phyloP scores from a whole-genome alignment of 768 basidiomycete species.

The Trametes maxima region DNA sequence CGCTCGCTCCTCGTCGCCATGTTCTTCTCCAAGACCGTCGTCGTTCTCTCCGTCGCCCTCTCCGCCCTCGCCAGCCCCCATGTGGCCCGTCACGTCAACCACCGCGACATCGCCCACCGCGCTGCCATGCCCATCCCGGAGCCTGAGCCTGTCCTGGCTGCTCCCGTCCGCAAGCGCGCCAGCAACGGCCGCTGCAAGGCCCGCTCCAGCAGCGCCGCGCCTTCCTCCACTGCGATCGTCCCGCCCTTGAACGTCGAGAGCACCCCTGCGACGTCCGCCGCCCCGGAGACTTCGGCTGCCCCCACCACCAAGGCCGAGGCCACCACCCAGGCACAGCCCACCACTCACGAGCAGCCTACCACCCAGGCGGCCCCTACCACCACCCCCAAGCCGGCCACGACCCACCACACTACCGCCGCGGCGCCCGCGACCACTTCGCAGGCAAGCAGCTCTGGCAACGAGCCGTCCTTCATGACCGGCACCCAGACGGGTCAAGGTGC shows the following conservation, averaged over 20 bases:
- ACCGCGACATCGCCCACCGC: constrained; percentile 50
- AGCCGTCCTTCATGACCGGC: constrained; percentile 15
- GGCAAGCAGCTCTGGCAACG: constrained; percentile 8
- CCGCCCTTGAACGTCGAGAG: constrained; percentile 16
- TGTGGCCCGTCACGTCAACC: constrained; percentile 38
- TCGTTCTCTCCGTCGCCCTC: constrained; percentile 47
- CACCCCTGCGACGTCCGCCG: constrained; percentile 2
- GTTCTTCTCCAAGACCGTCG: constrained; percentile 46
- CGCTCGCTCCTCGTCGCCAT: constrained; percentile 34
- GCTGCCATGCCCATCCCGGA: constrained; percentile 36
- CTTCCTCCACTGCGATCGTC: constrained; percentile 21
- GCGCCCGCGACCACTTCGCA: constrained; percentile 11
- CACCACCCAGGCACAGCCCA: background rate
- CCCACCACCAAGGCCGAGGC: constrained; percentile 17
- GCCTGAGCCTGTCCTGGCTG: constrained; percentile 14
- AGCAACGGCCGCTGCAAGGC: constrained; percentile 27
- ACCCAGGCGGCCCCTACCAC: background rate
- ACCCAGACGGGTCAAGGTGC: constrained; percentile 30
- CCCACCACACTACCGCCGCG: constrained; percentile 17
- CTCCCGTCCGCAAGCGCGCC: constrained; percentile 16
- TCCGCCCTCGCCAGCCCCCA: constrained; percentile 45
- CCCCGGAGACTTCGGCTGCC: constrained; percentile 8
- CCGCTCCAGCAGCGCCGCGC: constrained; percentile 19
- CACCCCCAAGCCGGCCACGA: constrained; percentile 26
- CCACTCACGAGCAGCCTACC: constrained; percentile 5